These are phyloP conservation scores for Trichoderma asperelloides DNA, from an alignment of 495 filamentous ascomycete genomes.

Conservation along the genomic window DNA sequence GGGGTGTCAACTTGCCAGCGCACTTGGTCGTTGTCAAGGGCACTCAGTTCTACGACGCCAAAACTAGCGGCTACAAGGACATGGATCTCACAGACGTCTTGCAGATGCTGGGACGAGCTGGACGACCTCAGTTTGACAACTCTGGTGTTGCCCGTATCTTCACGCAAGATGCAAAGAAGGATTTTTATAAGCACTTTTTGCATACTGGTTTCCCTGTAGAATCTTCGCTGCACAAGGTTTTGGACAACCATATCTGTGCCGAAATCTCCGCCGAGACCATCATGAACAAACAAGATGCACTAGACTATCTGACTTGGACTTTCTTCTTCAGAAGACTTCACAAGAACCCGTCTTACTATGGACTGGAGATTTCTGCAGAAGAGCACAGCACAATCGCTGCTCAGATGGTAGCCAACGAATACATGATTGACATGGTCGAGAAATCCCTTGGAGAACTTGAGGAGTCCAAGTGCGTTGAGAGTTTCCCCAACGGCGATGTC, in stretches of 20 bases:
- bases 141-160: slow-evolving; percentile 95
- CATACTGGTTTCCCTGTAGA: slow-evolving; percentile 98
- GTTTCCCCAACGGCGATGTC: slow-evolving; percentile 81
- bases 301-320: slow-evolving; percentile 98
- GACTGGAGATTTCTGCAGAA: slow-evolving; percentile 85
- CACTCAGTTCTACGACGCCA: slow-evolving; percentile 96
- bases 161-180: slow-evolving; percentile 95
- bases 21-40: slow-evolving; percentile 98
- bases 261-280: slow-evolving; percentile 93
- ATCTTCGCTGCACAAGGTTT: slow-evolving; percentile 87
- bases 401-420: slow-evolving; percentile 77
- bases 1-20: slow-evolving; percentile 96
- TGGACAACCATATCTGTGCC: slow-evolving; percentile 94
- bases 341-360: slow-evolving; percentile 98
- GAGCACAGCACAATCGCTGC: slow-evolving; percentile 87
- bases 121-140: slow-evolving; percentile 91
- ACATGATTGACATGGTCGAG: slow-evolving; percentile 85
- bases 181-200: slow-evolving; percentile 99
- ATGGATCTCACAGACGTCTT: slow-evolving; percentile 99
- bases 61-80: slow-evolving; percentile 94
- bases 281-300: slow-evolving; percentile 85
- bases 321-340: slow-evolving; percentile 97
- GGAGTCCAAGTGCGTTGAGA: slow-evolving; percentile 69
- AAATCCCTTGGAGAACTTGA: slow-evolving; percentile 72
- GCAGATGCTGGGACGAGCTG: slow-evolving; percentile 95